Evolutionary conservation across 2,329 filamentous ascomycete genomes (phyloP).

Genomic region (Polytolypa hystricis): DNA sequence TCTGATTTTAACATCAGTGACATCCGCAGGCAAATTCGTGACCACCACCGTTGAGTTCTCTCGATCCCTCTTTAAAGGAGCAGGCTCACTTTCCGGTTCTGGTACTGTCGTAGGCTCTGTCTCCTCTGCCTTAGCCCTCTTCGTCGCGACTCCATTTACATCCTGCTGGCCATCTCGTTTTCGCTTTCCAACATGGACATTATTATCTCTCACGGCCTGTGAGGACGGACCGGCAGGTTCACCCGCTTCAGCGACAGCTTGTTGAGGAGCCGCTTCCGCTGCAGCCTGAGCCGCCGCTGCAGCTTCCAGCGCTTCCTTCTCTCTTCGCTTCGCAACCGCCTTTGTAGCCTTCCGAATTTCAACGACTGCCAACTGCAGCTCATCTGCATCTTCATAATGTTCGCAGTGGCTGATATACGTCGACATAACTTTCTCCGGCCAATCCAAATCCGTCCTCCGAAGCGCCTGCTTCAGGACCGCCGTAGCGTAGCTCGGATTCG

Average conservation of each 20-base stretch:
- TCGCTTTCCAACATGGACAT: conserved; percentile 45
- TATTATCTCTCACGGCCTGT: conserved; percentile 19
- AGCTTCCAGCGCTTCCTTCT: conserved; percentile 53
- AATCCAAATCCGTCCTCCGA: conserved; percentile 38
- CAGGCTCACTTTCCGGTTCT: conserved; percentile 26
- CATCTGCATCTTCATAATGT: conserved; percentile 72
- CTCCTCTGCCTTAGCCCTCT: conserved; percentile 52
- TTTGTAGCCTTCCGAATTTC: conserved; percentile 59
- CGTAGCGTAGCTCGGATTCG: conserved; percentile 63
- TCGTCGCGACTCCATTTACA: conserved; percentile 45
- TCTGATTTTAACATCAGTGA: conserved; percentile 60
- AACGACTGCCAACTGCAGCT: conserved; percentile 62
- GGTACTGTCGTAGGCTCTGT: conserved; percentile 17
- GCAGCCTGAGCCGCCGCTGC: conserved; percentile 23
- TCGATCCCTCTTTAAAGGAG: conserved; percentile 61
- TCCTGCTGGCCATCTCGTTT: conserved; percentile 55
- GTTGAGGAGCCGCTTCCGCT: conserved; percentile 9
- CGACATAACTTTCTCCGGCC: conserved; percentile 40
- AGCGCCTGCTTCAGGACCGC: conserved; percentile 64
- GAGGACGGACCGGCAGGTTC: conserved; percentile 18
- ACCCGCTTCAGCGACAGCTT: conserved; percentile 10
- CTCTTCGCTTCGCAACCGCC: conserved; percentile 51
- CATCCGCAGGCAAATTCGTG: conserved; percentile 59
- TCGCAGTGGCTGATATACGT: conserved; percentile 53
- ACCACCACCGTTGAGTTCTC: conserved; percentile 83